These are phyloP conservation scores for Kwoniella sp. DNA, from an alignment of 768 basidiomycete genomes.

Conservation along the genomic window DNA sequence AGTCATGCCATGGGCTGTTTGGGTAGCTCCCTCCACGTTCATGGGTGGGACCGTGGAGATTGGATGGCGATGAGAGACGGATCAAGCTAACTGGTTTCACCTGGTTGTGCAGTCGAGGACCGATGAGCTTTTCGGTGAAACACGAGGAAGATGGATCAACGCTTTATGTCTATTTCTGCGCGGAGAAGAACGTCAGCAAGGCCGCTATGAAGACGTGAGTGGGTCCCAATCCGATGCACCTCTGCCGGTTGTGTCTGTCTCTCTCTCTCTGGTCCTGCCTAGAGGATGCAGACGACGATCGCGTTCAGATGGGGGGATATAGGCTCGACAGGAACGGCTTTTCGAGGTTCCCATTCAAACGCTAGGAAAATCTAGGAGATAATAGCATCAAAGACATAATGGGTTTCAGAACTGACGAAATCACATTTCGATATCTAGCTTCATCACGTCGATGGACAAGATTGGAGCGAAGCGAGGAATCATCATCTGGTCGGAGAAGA, in stretches of 20 bases:
- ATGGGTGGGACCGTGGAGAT: slow-evolving; percentile 4
- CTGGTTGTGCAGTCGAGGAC: slow-evolving; percentile 73
- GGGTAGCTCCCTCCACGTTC: too few species aligned
- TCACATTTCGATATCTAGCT: slow-evolving; percentile 60
- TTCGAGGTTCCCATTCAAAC: too few species aligned
- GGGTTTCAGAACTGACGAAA: background rate
- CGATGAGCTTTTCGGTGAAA: slow-evolving; percentile 88
- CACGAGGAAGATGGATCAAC: slow-evolving; percentile 70
- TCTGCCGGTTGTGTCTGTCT: background rate
- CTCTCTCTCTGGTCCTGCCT: too few species aligned
- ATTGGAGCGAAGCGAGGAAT: slow-evolving; percentile 87
- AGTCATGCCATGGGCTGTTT: slow-evolving; percentile 54
- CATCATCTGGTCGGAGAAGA: slow-evolving; percentile 91
- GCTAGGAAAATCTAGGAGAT: too few species aligned
- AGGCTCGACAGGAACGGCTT: too few species aligned
- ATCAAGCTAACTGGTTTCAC: too few species aligned
- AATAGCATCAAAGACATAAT: too few species aligned
- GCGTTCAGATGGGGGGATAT: too few species aligned
- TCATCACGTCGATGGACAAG: slow-evolving; percentile 87
- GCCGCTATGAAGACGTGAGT: slow-evolving; percentile 96
- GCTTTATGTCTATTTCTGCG: slow-evolving; percentile 94
- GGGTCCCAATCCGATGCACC: too few species aligned
- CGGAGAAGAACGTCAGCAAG: slow-evolving; percentile 91
- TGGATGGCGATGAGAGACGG: background rate
- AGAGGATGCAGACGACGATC: background rate